Conservation (phyloP, 257 asterid species). For the Paulownia fortunei region DNA sequence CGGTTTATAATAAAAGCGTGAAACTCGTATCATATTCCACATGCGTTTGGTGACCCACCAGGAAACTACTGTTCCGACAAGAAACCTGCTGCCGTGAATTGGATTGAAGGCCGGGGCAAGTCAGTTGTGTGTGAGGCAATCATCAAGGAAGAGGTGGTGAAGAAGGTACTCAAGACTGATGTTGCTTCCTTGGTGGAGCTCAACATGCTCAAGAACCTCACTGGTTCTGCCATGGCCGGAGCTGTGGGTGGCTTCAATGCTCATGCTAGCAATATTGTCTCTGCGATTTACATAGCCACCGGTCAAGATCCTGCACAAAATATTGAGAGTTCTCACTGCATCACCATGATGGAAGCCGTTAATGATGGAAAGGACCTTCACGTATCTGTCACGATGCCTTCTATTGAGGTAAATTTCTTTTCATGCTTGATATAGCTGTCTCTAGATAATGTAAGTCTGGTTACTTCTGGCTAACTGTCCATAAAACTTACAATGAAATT, state of each 20-base stretch:
- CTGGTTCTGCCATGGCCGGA: slow-evolving; percentile 57
- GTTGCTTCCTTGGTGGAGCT: slow-evolving; percentile 53
- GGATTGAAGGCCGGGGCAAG: slow-evolving; percentile 56
- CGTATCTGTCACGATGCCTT: slow-evolving; percentile 52
- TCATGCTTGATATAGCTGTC: neutral
- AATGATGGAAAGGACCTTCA: slow-evolving; percentile 52
- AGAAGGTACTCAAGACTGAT: slow-evolving; percentile 45
- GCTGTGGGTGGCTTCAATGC: slow-evolving; percentile 56
- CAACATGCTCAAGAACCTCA: slow-evolving; percentile 55
- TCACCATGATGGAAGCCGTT: slow-evolving; percentile 56
- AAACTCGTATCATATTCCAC: neutral
- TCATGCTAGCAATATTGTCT: slow-evolving; percentile 49
- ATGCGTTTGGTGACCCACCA: neutral
- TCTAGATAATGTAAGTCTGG: neutral
- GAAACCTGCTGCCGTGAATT: slow-evolving; percentile 52
- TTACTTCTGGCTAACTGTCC: neutral
- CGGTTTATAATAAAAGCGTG: neutral
- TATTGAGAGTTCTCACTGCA: slow-evolving; percentile 54
- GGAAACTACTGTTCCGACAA: slow-evolving; percentile 52
- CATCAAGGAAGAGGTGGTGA: slow-evolving; percentile 41
- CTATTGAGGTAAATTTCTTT: slow-evolving; percentile 36
- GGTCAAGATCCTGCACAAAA: slow-evolving; percentile 54
- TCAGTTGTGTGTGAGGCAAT: slow-evolving; percentile 54
- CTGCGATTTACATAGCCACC: slow-evolving; percentile 44
- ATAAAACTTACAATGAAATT: neutral